Base-by-base conservation (phyloP, 495 filamentous ascomycete species). In the Xylaria sp. region DNA sequence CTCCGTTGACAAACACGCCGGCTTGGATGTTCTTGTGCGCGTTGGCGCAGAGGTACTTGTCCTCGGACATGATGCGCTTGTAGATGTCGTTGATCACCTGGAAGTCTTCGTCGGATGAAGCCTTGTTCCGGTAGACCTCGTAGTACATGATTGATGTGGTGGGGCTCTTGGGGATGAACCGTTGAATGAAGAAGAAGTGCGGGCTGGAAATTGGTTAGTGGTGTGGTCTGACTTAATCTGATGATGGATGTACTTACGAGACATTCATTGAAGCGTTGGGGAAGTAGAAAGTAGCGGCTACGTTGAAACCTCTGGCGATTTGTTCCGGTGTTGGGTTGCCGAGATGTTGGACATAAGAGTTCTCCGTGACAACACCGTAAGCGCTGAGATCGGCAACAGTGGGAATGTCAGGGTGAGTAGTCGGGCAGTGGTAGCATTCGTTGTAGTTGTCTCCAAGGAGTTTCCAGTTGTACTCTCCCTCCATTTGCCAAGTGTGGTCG, bases 401-500 rank as follows among this genome's bases (percentile, higher is more conserved):
- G 12, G 81, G 76, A 64, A 86, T 80, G 67, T 83, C 80, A 0
- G 85, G 84, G 58, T 87, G 85, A 1, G 83, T 79, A 40, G 83
- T 85, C 29, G 73, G 78, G 73, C 85, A 87, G 72, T 86, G 86
- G 66, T 87, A 87, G 70, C 85, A 87, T 71, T 88, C 83, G 72
- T 84, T 85, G 74, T 85, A 86, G 75, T 84, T 85, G 70, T 86
- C 84, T 37, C 81, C 79, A 11, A 85, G 68, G 61, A 82, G 80
- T 76, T 88, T 88, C 86, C 85, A 88, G 77, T 88, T 88, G 71
- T 78, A 84, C 6, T 76, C 78, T 0, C 77, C 82, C 29, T 81
- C 80, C 74, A 82, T 79, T n/a, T 84, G 78, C 83, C 81, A 86
- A 43, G 70, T 72, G 67, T 87, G 82, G 68, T 86, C 85, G 64